These are phyloP conservation scores for Podila epicladia DNA, from an alignment of 192 early-diverging fungal genomes.

Conservation along the genomic window DNA sequence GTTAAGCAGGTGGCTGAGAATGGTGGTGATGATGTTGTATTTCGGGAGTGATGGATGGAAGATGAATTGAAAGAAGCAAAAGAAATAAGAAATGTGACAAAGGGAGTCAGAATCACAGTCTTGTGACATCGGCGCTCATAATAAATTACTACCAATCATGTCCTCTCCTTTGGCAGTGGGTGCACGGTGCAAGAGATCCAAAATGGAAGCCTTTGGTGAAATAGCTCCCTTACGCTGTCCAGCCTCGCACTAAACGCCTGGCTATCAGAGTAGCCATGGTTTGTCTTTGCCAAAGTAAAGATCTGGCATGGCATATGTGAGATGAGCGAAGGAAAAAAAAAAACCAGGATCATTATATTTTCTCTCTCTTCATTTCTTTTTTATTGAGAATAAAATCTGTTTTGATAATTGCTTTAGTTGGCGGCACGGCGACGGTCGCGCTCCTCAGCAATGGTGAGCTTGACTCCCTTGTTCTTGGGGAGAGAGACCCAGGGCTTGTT, in stretches of 20 bases:
- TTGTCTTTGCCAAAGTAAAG: not conserved
- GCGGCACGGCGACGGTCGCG: constrained; percentile 85
- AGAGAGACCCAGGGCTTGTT: constrained; percentile 96
- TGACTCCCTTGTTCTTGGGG: constrained; percentile 99
- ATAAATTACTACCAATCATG: not conserved
- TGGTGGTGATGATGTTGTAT: not conserved
- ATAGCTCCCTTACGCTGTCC: too few relatives aligned
- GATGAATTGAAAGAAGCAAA: not conserved
- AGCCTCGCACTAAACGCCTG: too few relatives aligned
- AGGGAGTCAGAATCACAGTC: not conserved
- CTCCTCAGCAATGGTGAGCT: constrained; percentile 99
- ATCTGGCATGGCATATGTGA: too few relatives aligned
- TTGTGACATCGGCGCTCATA: not conserved
- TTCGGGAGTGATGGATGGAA: not conserved
- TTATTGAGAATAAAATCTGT: not conserved
- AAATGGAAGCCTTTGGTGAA: too few relatives aligned
- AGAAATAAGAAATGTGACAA: not conserved
- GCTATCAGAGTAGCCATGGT: not conserved
- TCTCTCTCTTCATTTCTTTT: not conserved
- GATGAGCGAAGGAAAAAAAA: too few relatives aligned
- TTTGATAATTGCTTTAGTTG: constrained; percentile 21
- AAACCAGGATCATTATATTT: not conserved
- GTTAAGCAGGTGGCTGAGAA: not conserved
- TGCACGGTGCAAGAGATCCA: too few relatives aligned
- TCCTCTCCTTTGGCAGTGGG: not conserved